Conservation (phyloP, 2,329 filamentous ascomycete species). For the Pestalotiopsis sp. region DNA sequence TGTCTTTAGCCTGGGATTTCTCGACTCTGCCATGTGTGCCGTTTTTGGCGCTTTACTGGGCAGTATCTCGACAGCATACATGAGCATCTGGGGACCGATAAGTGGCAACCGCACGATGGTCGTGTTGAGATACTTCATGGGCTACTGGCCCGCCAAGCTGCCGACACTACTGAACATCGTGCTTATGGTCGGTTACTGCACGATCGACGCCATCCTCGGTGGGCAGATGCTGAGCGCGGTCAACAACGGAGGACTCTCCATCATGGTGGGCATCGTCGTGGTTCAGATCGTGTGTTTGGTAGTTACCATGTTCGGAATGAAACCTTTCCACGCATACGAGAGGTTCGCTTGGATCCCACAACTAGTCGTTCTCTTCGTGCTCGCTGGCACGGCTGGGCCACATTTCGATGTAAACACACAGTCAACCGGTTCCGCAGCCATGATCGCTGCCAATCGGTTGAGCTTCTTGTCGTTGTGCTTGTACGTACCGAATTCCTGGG, state of each 20-base stretch:
- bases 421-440: constrained; percentile 50
- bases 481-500: constrained; percentile 64
- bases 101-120: constrained; percentile 30
- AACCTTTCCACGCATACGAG: constrained; percentile 68
- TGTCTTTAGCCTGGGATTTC: constrained; percentile 28
- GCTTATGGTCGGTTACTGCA: constrained; percentile 30
- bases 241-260: constrained; percentile 54
- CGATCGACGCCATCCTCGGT: constrained; percentile 66
- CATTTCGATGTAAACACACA: constrained; percentile 56
- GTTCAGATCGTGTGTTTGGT: constrained; percentile 62
- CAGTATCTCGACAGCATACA: constrained; percentile 25
- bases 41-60: constrained; percentile 26
- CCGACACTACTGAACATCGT: constrained; percentile 29
- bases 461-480: constrained; percentile 72
- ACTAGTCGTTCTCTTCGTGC: constrained; percentile 58
- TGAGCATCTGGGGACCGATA: constrained; percentile 27
- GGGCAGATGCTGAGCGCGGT: constrained; percentile 70
- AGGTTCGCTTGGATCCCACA: constrained; percentile 66
- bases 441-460: constrained; percentile 56
- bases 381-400: constrained; percentile 61
- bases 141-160: constrained; percentile 32
- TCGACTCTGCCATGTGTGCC: constrained; percentile 24
- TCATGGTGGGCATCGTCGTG: constrained; percentile 67
- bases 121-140: constrained; percentile 30
- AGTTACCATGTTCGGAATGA: constrained; percentile 68